A percentile compares a stretch with the other conserved stretches of the same genome.
These are phyloP conservation scores for Trichoderma pleuroti DNA, from an alignment of 2,329 filamentous ascomycete genomes.

Conservation along the genomic window DNA sequence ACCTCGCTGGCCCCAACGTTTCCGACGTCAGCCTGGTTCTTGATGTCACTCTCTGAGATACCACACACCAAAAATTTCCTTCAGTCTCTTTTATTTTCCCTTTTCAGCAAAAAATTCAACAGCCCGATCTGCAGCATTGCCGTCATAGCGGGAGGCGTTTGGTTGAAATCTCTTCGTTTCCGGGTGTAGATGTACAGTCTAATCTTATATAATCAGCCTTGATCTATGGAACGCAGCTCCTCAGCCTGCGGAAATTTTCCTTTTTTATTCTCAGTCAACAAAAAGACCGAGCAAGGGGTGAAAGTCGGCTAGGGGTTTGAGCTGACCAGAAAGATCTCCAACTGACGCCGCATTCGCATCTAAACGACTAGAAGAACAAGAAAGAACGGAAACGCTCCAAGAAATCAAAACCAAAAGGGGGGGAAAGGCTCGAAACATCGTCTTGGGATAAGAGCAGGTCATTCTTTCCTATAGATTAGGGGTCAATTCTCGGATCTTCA, in stretches of 20 bases:
- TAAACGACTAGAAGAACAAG: constrained; percentile 31
- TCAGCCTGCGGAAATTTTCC: neutral
- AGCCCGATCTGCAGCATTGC: constrained; percentile 37
- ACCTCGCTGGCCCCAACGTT: constrained; percentile 83
- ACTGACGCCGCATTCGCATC: constrained; percentile 32
- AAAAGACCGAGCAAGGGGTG: constrained; percentile 17
- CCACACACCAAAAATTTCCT: constrained; percentile 28
- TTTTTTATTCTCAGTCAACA: constrained; percentile 3
- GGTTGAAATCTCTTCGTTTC: constrained; percentile 44
- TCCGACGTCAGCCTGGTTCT: constrained; percentile 96
- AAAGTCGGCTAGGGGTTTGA: constrained; percentile 7
- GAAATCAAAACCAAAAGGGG: constrained; percentile 9
- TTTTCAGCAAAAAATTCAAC: constrained; percentile 32
- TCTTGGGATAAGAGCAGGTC: constrained; percentile 24
- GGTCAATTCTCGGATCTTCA: constrained; percentile 7
- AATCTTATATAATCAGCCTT: constrained; percentile 47
- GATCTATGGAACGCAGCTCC: constrained; percentile 18
- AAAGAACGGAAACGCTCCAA: constrained; percentile 27
- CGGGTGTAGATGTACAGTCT: constrained; percentile 51
- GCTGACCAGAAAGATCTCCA: constrained; percentile 21
- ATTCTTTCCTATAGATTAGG: constrained; percentile 25
- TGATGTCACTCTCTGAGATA: constrained; percentile 72
- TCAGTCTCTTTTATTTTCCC: constrained; percentile 27
- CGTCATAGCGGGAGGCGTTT: constrained; percentile 56
- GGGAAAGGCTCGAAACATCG: neutral